A percentile compares a stretch with the other conserved stretches of the same genome.
Evolutionary conservation across 106 monocot genomes (phyloP).

Genomic region (Chionographis japonica): DNA sequence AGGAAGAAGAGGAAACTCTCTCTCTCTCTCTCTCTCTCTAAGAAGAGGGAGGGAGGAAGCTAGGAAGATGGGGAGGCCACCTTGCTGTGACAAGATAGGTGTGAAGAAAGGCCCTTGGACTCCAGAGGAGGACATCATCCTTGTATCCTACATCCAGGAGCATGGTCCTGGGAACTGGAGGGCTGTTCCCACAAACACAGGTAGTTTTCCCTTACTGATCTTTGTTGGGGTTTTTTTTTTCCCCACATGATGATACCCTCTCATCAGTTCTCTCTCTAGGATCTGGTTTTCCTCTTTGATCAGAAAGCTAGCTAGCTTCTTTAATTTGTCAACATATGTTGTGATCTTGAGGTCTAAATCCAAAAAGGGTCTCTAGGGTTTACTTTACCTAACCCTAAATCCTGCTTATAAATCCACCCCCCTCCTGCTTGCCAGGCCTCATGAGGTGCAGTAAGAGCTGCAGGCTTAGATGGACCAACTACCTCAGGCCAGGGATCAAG

Average conservation of each 20-base stretch:
- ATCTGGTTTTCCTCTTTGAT: too few species aligned
- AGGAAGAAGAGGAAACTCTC: not conserved
- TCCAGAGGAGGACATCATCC: conserved; percentile 70
- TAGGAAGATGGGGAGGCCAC: conserved; percentile 77
- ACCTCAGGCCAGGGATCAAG: conserved; percentile 61
- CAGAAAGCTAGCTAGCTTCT: too few species aligned
- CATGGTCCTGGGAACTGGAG: conserved; percentile 70
- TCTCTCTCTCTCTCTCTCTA: too few species aligned
- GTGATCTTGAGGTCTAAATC: too few species aligned
- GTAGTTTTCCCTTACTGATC: too few species aligned
- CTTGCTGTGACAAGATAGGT: conserved; percentile 57
- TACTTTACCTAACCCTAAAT: conserved; percentile 8
- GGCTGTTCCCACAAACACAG: conserved; percentile 57
- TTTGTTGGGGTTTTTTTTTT: too few species aligned
- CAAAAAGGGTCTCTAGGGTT: too few species aligned
- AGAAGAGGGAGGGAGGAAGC: too few species aligned
- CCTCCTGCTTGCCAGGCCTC: too few species aligned
- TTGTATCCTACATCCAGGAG: conserved; percentile 64
- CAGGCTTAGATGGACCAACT: conserved; percentile 59
- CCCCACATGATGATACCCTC: not conserved
- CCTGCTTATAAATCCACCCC: too few species aligned
- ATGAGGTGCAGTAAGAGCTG: conserved; percentile 22
- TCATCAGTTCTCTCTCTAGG: too few species aligned
- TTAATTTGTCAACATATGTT: too few species aligned
- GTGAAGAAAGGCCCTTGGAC: conserved; percentile 87